These are phyloP conservation scores for Podospora tetraspora DNA, from an alignment of 495 filamentous ascomycete species.

Conservation along the genomic window DNA sequence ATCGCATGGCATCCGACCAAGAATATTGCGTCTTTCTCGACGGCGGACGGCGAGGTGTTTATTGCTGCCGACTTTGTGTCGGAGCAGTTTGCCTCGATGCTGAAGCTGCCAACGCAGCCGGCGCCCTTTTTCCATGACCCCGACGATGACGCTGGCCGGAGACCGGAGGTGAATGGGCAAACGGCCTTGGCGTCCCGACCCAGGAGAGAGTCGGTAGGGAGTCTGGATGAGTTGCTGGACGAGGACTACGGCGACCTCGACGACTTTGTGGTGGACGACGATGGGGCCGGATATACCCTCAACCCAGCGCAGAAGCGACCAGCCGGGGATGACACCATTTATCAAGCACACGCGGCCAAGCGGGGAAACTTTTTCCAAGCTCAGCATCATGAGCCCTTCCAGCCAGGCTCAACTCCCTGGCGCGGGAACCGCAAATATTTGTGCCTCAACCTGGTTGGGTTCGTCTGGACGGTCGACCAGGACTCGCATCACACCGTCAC, in stretches of 20 bases:
- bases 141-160: constrained; percentile 61
- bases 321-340: constrained; percentile 42
- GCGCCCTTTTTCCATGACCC: constrained; percentile 85
- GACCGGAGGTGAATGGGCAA: constrained; percentile 50
- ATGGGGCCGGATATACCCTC: constrained; percentile 83
- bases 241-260: constrained; percentile 57
- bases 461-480: constrained; percentile 96
- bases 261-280: constrained; percentile 90
- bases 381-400: constrained; percentile 73
- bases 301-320: constrained; percentile 65
- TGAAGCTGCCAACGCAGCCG: constrained; percentile 57
- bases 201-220: constrained; percentile 40
- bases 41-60: constrained; percentile 82
- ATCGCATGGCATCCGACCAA: constrained; percentile 86
- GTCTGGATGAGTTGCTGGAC: constrained; percentile 51
- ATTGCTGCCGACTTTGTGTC: constrained; percentile 79
- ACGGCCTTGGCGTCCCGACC: constrained; percentile 44
- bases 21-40: constrained; percentile 86
- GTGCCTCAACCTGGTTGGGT: constrained; percentile 85
- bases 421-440: constrained; percentile 88
- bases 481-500: constrained; percentile 92
- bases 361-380: constrained; percentile 55
- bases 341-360: constrained; percentile 36
- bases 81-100: constrained; percentile 53
- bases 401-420: constrained; percentile 94